Evolutionary conservation across 208 protist genomes (phyloP), one percentile per base, ranked within the genome.

Genomic region (Naegleria gruberi): DNA sequence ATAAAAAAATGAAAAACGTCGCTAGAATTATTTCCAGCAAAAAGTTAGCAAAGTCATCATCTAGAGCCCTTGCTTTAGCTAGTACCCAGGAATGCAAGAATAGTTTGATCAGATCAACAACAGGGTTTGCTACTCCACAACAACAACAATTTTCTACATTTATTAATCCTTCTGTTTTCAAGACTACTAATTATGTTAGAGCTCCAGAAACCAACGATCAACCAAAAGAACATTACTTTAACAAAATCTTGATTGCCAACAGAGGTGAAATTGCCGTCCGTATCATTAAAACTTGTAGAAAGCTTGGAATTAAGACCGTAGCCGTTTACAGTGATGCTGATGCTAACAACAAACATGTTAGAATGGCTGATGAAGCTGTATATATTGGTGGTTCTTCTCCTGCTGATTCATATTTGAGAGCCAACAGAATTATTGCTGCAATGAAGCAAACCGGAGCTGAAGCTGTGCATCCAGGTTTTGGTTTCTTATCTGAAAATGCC

Each of bases 221-320:
- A n/a, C 30, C 51, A 87, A 55, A 87, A 51, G 41, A 41, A 87
- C 41, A 45, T 23, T 57, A 43, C 1, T 89, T 95, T 83, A 84
- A 90, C 10, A 95, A 94, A 90, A 77, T 96, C n/a, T 90, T 96
- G 57, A 91, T 94, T 15, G 94, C 94, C 8, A 96, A 97, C 91
- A 93, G 95, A 90, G 96, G 96, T 26, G 96, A 97, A 90, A 97
- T 97, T 91, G 94, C 95, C 44, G 93, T 95, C 81, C 92, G 96
- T n/a, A 93, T 97, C 46, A 94, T 94, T 40, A 93, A 94, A 26
- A 95, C 96, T 0, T 95, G 95, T 30, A 89, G 89, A 41, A 95
- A 97, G 92, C 91, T 97, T 40, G 93, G 94, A n/a, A 93, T 96
- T 42, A 89, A 92, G n/a, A 97, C 95, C 0, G 94, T 96, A 34